Evolutionary conservation across 2,329 filamentous ascomycete genomes (phyloP).

Genomic region (Arthrobotrys iridis): DNA sequence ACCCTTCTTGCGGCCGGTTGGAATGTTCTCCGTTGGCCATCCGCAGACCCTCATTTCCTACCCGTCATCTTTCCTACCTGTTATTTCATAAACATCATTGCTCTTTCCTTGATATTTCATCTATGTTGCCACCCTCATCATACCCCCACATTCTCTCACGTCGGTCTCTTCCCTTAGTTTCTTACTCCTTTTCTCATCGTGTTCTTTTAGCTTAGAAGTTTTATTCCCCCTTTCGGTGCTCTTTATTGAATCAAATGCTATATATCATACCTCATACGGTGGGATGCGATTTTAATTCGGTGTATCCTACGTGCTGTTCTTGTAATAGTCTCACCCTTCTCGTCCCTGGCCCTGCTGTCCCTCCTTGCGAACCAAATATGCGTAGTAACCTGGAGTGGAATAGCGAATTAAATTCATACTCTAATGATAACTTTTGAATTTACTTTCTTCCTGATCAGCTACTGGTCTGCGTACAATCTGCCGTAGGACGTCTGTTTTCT

Average conservation of each 20-base stretch:
- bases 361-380: not conserved
- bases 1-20: slow-evolving; percentile 47
- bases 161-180: slow-evolving; percentile 9
- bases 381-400: too few species aligned
- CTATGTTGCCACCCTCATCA: slow-evolving; percentile 26
- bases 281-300: not conserved
- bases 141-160: slow-evolving; percentile 33
- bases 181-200: slow-evolving; percentile 5
- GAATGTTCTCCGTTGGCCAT: slow-evolving; percentile 34
- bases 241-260: not conserved
- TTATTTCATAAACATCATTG: slow-evolving; percentile 14
- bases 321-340: not conserved
- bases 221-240: not conserved
- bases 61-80: slow-evolving; percentile 11
- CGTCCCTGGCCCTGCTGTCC: not conserved
- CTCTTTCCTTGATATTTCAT: slow-evolving; percentile 2
- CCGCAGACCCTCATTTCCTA: slow-evolving; percentile 51
- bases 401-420: too few species aligned
- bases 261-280: slow-evolving; percentile 17
- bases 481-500: too few species aligned
- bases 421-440: too few species aligned
- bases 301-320: not conserved
- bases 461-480: too few species aligned
- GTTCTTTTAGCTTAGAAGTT: slow-evolving; percentile 44
- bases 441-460: too few species aligned